Evolutionary conservation across 169 alveolate species (phyloP).

Genomic region (Theileria annulata): DNA sequence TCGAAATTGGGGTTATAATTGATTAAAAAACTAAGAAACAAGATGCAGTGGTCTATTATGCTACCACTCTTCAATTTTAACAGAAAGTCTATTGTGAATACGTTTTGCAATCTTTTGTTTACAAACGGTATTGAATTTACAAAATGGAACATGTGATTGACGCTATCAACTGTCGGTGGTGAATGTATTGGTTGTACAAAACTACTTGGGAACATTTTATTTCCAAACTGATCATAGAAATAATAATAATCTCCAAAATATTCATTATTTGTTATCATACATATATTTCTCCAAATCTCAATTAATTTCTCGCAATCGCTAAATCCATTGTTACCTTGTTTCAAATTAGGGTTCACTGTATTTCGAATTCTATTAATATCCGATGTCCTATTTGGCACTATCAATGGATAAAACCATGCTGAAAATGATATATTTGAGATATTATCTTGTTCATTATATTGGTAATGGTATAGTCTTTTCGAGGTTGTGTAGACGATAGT

Average conservation of each 20-base stretch:
- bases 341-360: neutral
- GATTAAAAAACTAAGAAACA: conserved; percentile 69
- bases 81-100: conserved; percentile 77
- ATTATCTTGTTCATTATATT: conserved; percentile 37
- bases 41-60: conserved; percentile 78
- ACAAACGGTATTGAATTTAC: conserved; percentile 58
- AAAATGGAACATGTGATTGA: conserved; percentile 54
- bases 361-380: neutral
- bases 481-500: conserved; percentile 55
- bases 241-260: neutral
- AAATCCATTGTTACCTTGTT: neutral
- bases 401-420: conserved; percentile 56
- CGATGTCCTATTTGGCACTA: neutral
- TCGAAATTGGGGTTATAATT: conserved; percentile 71
- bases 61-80: conserved; percentile 78
- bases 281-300: conserved; percentile 13
- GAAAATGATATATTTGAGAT: conserved; percentile 51
- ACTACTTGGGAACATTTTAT: conserved; percentile 39
- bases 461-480: conserved; percentile 23
- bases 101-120: conserved; percentile 10
- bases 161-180: conserved; percentile 53
- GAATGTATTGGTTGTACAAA: conserved; percentile 61
- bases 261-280: conserved; percentile 24
- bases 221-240: conserved; percentile 25
- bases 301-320: neutral